A percentile compares a stretch with the other conserved stretches of the same genome.
Evolutionary conservation across 768 basidiomycete genomes (phyloP).

Genomic region (Melanogaster broomeanus): DNA sequence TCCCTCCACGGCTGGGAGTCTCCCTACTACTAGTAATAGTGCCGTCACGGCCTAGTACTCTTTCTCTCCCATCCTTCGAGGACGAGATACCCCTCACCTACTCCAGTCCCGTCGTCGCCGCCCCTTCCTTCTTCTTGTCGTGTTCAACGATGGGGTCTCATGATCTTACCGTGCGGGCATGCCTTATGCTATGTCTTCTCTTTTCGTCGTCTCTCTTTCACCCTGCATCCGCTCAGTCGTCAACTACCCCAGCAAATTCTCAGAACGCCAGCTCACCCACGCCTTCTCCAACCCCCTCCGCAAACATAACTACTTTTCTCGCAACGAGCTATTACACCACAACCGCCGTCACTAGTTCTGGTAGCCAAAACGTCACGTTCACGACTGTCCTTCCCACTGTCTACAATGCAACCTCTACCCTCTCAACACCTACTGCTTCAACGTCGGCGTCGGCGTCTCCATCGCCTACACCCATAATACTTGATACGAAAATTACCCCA

Average conservation of each 20-base stretch:
- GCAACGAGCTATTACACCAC: conserved; percentile 54
- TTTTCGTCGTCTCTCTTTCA: conserved; percentile 31
- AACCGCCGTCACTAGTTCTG: conserved; percentile 48
- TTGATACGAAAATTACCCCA: conserved; percentile 75
- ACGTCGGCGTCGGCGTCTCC: conserved; percentile 41
- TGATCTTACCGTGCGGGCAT: not conserved
- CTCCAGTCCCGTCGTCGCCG: not conserved
- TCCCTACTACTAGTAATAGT: too few relatives aligned
- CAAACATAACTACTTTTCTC: conserved; percentile 52
- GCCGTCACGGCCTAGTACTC: not conserved
- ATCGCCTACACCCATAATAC: conserved; percentile 36
- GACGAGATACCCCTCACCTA: not conserved
- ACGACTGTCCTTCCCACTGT: conserved; percentile 59
- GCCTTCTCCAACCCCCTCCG: conserved; percentile 18
- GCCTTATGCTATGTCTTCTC: conserved; percentile 19
- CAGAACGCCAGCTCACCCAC: conserved; percentile 26
- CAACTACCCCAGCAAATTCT: conserved; percentile 20
- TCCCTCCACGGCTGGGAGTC: too few relatives aligned
- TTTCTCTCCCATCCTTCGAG: conserved; percentile 11
- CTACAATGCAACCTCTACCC: conserved; percentile 61
- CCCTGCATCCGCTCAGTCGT: conserved; percentile 40
- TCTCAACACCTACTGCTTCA: conserved; percentile 50
- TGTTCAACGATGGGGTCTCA: conserved; percentile 13
- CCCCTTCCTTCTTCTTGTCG: not conserved
- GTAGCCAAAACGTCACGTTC: conserved; percentile 48